phyloP scores from a whole-genome alignment of 805 yeast genomes.

The Starmerella bombicola region DNA sequence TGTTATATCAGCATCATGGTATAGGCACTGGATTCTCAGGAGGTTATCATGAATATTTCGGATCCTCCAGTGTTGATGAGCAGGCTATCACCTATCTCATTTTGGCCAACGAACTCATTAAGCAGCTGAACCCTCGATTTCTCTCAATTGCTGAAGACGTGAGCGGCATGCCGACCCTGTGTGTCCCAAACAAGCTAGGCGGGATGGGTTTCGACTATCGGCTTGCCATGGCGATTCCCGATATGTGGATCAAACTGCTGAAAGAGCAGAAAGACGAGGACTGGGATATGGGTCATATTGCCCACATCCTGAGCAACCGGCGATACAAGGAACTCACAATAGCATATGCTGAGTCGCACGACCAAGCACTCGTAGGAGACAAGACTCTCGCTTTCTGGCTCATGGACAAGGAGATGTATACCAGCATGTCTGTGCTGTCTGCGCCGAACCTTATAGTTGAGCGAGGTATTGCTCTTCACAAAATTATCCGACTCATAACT shows the following conservation, averaged over 20 bases:
- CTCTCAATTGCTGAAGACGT: constrained; percentile 92
- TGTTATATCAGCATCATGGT: constrained; percentile 89
- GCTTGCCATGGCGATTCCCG: constrained; percentile 94
- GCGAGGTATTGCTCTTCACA: constrained; percentile 83
- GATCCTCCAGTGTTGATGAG: constrained; percentile 59
- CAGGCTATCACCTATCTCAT: constrained; percentile 80
- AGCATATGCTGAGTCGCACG: constrained; percentile 89
- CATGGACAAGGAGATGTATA: constrained; percentile 97
- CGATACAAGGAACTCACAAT: constrained; percentile 81
- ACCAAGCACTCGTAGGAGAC: constrained; percentile 95
- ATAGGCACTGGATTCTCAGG: constrained; percentile 81
- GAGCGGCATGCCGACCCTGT: constrained; percentile 91
- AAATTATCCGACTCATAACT: constrained; percentile 76
- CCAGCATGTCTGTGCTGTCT: constrained; percentile 72
- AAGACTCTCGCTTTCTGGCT: constrained; percentile 95
- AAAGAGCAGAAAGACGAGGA: constrained; percentile 77
- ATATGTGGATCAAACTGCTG: constrained; percentile 93
- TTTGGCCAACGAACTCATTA: constrained; percentile 75
- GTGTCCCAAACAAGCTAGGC: constrained; percentile 58
- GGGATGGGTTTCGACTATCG: constrained; percentile 93
- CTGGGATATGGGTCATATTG: constrained; percentile 79
- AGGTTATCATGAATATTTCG: constrained; percentile 80
- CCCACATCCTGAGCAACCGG: constrained; percentile 73
- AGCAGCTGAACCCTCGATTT: constrained; percentile 41
- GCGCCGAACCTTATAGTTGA: constrained; percentile 68